These are phyloP conservation scores for Eurotiales sp. DNA, from an alignment of 2,329 filamentous ascomycete species.

Conservation along the genomic window DNA sequence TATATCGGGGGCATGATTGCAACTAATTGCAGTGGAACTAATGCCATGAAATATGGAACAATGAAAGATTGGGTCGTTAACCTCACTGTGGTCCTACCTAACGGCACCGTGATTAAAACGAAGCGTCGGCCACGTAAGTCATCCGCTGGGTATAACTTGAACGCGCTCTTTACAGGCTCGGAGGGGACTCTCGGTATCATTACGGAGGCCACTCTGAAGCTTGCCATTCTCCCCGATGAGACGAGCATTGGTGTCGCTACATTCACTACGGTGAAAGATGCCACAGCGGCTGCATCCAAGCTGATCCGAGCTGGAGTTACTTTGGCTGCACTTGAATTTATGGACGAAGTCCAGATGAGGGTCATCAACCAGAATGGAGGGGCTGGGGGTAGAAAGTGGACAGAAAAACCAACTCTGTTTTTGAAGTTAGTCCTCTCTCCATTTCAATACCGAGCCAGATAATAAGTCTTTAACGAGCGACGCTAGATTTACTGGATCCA, in stretches of 20 bases:
- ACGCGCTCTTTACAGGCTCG: slow-evolving; percentile 72
- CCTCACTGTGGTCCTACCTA: slow-evolving; percentile 73
- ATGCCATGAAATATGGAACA: slow-evolving; percentile 75
- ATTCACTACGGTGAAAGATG: slow-evolving; percentile 72
- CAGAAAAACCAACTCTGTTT: slow-evolving; percentile 71
- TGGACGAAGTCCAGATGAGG: slow-evolving; percentile 85
- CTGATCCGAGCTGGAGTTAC: slow-evolving; percentile 74
- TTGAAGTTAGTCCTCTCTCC: slow-evolving; percentile 59
- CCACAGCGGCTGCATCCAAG: slow-evolving; percentile 67
- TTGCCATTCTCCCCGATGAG: slow-evolving; percentile 71
- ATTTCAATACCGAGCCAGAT: too few relatives aligned
- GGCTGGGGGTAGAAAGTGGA: slow-evolving; percentile 65
- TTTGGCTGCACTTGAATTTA: slow-evolving; percentile 75
- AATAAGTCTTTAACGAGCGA: too few relatives aligned
- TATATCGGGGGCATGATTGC: slow-evolving; percentile 84
- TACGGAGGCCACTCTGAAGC: slow-evolving; percentile 77
- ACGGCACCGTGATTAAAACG: slow-evolving; percentile 76
- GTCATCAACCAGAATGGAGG: slow-evolving; percentile 73
- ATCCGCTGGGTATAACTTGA: slow-evolving; percentile 79
- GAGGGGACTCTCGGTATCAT: slow-evolving; percentile 79
- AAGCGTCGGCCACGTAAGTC: slow-evolving; percentile 69
- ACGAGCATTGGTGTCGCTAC: slow-evolving; percentile 75
- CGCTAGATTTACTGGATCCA: slow-evolving; percentile 61
- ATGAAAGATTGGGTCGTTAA: slow-evolving; percentile 90
- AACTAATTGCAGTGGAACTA: slow-evolving; percentile 74